Evolutionary conservation across 805 yeast species (phyloP).

Genomic region (Wickerhamiella bombiphila): DNA sequence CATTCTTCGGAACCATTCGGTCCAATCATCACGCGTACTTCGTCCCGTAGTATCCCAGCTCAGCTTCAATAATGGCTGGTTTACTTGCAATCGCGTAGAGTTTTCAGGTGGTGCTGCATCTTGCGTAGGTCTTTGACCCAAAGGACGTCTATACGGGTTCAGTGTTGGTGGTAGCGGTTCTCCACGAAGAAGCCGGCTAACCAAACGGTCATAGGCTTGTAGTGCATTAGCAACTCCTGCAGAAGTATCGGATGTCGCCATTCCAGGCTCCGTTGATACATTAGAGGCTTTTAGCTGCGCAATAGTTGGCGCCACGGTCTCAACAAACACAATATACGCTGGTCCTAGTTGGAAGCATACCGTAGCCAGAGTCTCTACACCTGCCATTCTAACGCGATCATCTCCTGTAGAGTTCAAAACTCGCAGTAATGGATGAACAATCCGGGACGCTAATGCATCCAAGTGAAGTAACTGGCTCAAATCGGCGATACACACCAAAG

Average conservation of each 20-base stretch:
- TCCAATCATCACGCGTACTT: conserved; percentile 92
- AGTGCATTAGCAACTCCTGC: conserved; percentile 39
- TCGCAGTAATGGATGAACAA: conserved; percentile 72
- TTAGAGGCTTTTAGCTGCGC: conserved; percentile 8
- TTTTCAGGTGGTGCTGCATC: conserved; percentile 49
- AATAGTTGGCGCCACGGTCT: conserved; percentile 17
- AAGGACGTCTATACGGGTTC: conserved; percentile 28
- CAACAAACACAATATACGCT: conserved; percentile 68
- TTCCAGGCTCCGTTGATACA: neutral
- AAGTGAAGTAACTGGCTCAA: conserved; percentile 57
- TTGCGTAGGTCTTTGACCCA: conserved; percentile 26
- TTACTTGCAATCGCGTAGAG: conserved; percentile 60
- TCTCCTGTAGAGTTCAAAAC: conserved; percentile 40
- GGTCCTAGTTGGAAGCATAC: conserved; percentile 65
- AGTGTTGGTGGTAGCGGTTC: conserved; percentile 76
- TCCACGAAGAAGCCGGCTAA: conserved; percentile 59
- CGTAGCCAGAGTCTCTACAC: conserved; percentile 64
- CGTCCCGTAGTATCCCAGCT: conserved; percentile 90
- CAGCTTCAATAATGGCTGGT: conserved; percentile 47
- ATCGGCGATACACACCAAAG: conserved; percentile 73
- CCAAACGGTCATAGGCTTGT: conserved; percentile 59
- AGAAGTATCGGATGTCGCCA: neutral
- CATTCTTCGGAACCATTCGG: conserved; percentile 84
- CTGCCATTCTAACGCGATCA: conserved; percentile 41
- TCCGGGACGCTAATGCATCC: conserved; percentile 79